phyloP scores from a whole-genome alignment of 225 moss, liverwort and hornwort genomes.

The Rhytidiadelphus loreus region DNA sequence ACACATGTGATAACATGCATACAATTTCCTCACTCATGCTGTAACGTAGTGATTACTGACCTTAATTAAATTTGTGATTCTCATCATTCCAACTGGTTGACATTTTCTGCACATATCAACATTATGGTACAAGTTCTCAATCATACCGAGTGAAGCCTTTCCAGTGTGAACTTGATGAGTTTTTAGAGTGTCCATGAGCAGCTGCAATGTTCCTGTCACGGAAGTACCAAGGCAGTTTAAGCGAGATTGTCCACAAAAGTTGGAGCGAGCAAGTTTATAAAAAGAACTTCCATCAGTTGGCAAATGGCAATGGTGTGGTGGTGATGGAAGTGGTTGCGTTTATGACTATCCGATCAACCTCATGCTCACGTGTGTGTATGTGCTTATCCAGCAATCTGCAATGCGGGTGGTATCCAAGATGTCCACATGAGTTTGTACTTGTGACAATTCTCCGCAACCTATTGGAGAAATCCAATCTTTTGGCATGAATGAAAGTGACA shows the following conservation, averaged over 20 bases:
- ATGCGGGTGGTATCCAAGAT: neutral
- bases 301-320: neutral
- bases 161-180: neutral
- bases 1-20: neutral
- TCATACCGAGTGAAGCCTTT: neutral
- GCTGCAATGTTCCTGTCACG: neutral
- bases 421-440: slow-evolving; percentile 1
- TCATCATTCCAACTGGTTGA: neutral
- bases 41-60: neutral
- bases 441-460: neutral
- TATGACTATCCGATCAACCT: neutral
- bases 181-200: neutral
- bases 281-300: neutral
- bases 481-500: neutral
- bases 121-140: neutral
- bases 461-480: neutral
- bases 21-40: neutral
- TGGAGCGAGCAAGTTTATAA: neutral
- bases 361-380: neutral
- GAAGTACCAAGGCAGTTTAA: neutral
- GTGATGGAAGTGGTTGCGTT: neutral
- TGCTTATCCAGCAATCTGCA: neutral
- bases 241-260: neutral
- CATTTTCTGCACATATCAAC: neutral
- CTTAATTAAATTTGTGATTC: neutral